These are phyloP conservation scores for Pythium aphanidermatum DNA, from an alignment of 352 stramenopile genomes.

Conservation along the genomic window DNA sequence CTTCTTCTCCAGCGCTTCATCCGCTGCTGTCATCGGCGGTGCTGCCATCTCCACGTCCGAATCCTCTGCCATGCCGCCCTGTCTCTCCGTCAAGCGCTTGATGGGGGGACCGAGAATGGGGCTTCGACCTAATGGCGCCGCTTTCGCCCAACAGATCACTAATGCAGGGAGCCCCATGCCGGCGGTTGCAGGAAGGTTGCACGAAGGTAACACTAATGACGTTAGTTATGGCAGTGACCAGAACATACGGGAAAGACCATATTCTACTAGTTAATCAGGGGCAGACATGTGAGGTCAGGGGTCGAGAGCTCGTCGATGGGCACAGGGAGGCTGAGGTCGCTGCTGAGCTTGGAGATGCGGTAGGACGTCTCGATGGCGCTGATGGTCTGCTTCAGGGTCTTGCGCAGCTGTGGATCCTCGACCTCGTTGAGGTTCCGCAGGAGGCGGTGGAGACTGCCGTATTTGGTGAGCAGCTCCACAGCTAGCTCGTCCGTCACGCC, in stretches of 20 bases:
- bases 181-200: neutral
- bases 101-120: neutral
- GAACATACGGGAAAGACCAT: neutral
- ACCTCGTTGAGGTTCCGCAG: constrained; percentile 62
- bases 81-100: neutral
- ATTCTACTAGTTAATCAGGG: neutral
- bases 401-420: constrained; percentile 37
- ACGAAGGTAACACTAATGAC: constrained; percentile 1
- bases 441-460: constrained; percentile 45
- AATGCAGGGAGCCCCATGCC: neutral
- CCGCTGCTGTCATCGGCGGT: neutral
- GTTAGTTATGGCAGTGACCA: neutral
- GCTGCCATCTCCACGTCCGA: constrained; percentile 39
- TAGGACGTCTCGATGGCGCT: constrained; percentile 75
- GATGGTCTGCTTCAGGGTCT: constrained; percentile 67
- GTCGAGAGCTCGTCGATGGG: constrained; percentile 35
- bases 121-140: no score
- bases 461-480: constrained; percentile 56
- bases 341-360: constrained; percentile 61
- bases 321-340: constrained; percentile 41
- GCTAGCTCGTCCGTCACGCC: constrained; percentile 51
- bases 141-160: constrained; percentile 14
- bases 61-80: constrained; percentile 5
- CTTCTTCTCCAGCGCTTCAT: constrained; percentile 50
- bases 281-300: constrained; percentile 24